Percentiles rank a stretch among this genome's conserved stretches.
phyloP scores from a whole-genome alignment of 108 stramenopile species.

The Fragilariopsis cylindrus region DNA sequence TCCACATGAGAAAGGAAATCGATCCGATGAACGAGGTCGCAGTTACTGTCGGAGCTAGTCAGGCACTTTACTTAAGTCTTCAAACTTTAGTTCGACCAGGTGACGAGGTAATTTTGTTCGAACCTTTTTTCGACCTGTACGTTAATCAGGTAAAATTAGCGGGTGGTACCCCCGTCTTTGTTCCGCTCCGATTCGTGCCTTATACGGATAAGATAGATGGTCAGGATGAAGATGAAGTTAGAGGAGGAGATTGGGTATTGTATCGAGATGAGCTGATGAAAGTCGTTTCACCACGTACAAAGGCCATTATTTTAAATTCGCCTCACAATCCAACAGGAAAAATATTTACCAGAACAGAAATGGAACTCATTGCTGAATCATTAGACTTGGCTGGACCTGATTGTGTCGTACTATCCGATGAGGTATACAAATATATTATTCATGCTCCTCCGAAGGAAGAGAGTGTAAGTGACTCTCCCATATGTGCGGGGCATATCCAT shows the following conservation, averaged over 20 bases:
- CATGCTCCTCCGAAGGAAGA: conserved; percentile 74
- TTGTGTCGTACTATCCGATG: conserved; percentile 89
- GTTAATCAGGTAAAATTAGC: conserved; percentile 84
- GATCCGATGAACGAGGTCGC: conserved; percentile 88
- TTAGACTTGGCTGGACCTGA: conserved; percentile 71
- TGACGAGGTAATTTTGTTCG: conserved; percentile 94
- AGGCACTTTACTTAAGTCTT: conserved; percentile 85
- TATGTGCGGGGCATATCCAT: conserved; percentile 82
- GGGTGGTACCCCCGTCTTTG: conserved; percentile 80
- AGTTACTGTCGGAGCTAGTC: conserved; percentile 94
- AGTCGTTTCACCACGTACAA: conserved; percentile 80
- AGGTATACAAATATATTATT: conserved; percentile 98
- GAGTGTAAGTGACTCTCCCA: conserved; percentile 28
- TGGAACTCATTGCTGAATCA: conserved; percentile 83
- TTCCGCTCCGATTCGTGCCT: conserved; percentile 74
- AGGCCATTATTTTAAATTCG: conserved; percentile 93
- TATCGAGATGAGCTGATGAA: conserved; percentile 67
- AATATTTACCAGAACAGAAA: conserved; percentile 89
- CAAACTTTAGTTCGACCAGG: conserved; percentile 87
- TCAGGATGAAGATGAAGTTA: conserved; percentile 24
- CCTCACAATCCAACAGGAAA: conserved; percentile 99
- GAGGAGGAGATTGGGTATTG: conserved; percentile 86
- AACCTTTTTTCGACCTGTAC: conserved; percentile 98
- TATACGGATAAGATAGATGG: conserved; percentile 36
- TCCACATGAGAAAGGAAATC: conserved; percentile 76